Base-by-base conservation (phyloP, 768 basidiomycete genomes). In the Sarcodon sp. region DNA sequence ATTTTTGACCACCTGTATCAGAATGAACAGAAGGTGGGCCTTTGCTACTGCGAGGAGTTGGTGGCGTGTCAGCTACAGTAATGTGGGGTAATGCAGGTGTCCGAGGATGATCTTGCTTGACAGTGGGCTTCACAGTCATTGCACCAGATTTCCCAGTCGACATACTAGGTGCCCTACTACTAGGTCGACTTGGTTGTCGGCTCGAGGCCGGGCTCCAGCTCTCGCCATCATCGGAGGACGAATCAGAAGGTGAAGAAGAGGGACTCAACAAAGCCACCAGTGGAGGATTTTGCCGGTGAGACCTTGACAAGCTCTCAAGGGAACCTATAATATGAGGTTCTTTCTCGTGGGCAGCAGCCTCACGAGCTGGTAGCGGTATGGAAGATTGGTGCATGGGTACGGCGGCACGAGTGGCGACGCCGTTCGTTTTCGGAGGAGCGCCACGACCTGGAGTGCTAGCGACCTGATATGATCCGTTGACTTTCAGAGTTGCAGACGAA, bases 1-100 rank as follows among this genome's bases (percentile, higher is more conserved):
- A 92, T 64, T 79, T 86, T 60, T 85, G 82, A 43, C 69, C 69
- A 35, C 75, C 70, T 5, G 67, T 69, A 38, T 79, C 76, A 48
- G 73, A 50, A 60, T 59, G 58, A 55, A 55, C 51, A 33, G 62
- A 62, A 18, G 57, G 55, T 34, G 64, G 61, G 51, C 56, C 68
- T 47, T 58, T 47, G 55, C 45, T 53, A 15, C 16, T 39, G 38
- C 48, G 36, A 15, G 51, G 41, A 47, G 49, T 54, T 44, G 55
- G 46, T 18, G 57, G 45, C 27, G 49, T 46, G 44, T 53, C 54
- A 46, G 55, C 39, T 9, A 8, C 39, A 11, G 39, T 27, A 27
- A 27, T 15, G 8, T 41, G 39, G 8, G 39, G 39, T 8, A 47
- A 47, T 37, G 36, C 13, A 50, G 37, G 41, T 49, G 52, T 39